phyloP scores from a whole-genome alignment of 2,329 filamentous ascomycete genomes.

The Talaromyces sp. region DNA sequence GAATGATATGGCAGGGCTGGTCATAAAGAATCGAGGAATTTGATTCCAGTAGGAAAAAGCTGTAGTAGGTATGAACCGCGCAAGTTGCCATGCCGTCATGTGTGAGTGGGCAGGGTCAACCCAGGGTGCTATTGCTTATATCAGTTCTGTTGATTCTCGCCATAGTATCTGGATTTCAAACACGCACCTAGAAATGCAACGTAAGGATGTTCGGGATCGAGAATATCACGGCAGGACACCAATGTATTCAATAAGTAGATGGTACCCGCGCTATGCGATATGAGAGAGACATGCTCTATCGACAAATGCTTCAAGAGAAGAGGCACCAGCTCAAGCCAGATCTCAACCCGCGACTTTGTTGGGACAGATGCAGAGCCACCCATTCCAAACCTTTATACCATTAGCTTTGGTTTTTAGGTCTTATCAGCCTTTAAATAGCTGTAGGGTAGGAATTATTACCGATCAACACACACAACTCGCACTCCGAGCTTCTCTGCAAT shows the following conservation, averaged over 20 bases:
- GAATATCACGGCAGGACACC: slow-evolving; percentile 27
- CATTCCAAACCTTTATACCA: slow-evolving; percentile 36
- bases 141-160: background rate
- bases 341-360: slow-evolving; percentile 30
- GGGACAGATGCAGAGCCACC: slow-evolving; percentile 39
- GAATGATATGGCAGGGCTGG: slow-evolving; percentile 18
- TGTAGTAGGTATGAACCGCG: slow-evolving; percentile 22
- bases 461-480: slow-evolving; percentile 24
- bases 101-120: slow-evolving; percentile 37
- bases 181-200: slow-evolving; percentile 26
- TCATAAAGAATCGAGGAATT: slow-evolving; percentile 26
- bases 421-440: background rate
- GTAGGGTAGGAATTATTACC: slow-evolving; percentile 14
- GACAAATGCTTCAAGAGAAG: slow-evolving; percentile 32
- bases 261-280: slow-evolving; percentile 40
- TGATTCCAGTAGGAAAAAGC: slow-evolving; percentile 25
- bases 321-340: slow-evolving; percentile 41
- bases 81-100: slow-evolving; percentile 24
- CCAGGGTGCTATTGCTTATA: slow-evolving; percentile 30
- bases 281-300: slow-evolving; percentile 36
- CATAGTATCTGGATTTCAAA: too few relatives aligned
- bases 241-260: slow-evolving; percentile 42
- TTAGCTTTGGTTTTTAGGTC: background rate
- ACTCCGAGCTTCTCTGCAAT: slow-evolving; percentile 22
- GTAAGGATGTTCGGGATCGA: slow-evolving; percentile 28